These are phyloP conservation scores for Erodium moschatum DNA, from an alignment of 441 rosid genomes.

Conservation along the genomic window DNA sequence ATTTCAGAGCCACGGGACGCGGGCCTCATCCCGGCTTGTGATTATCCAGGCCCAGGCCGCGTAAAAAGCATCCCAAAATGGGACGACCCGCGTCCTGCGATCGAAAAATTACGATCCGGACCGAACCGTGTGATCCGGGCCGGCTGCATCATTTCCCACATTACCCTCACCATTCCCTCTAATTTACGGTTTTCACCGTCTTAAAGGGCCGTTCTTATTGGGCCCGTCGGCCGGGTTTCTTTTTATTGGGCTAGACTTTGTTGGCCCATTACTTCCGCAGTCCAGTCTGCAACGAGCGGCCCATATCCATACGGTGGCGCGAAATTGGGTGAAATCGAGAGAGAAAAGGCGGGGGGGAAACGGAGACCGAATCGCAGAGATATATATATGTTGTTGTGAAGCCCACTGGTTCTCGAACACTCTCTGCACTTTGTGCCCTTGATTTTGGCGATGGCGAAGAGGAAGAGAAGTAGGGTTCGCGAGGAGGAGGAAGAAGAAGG, in stretches of 20 bases:
- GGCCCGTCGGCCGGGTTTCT: not conserved
- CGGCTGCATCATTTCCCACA: too few relatives aligned
- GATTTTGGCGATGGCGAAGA: constrained; percentile 42
- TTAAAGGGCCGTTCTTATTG: not conserved
- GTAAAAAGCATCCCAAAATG: too few relatives aligned
- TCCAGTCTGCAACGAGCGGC: too few relatives aligned
- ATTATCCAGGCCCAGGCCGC: too few relatives aligned
- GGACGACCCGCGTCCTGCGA: too few relatives aligned
- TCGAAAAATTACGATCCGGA: too few relatives aligned
- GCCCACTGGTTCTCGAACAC: not conserved
- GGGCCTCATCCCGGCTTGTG: too few relatives aligned
- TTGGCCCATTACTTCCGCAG: not conserved
- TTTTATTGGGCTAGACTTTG: not conserved
- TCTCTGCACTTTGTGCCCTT: not conserved
- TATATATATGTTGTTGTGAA: not conserved
- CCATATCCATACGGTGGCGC: not conserved
- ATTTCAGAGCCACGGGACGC: too few relatives aligned
- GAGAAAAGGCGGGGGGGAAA: constrained; percentile 29
- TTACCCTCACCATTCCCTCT: too few relatives aligned
- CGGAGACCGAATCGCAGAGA: constrained; percentile 7
- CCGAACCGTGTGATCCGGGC: too few relatives aligned
- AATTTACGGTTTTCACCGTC: too few relatives aligned
- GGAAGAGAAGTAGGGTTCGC: constrained; percentile 48
- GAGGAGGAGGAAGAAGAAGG: constrained; percentile 27
- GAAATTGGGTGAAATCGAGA: not conserved